Conservation (phyloP, 1,284 basidiomycete genomes). For the Naganishia liquefaciens region DNA sequence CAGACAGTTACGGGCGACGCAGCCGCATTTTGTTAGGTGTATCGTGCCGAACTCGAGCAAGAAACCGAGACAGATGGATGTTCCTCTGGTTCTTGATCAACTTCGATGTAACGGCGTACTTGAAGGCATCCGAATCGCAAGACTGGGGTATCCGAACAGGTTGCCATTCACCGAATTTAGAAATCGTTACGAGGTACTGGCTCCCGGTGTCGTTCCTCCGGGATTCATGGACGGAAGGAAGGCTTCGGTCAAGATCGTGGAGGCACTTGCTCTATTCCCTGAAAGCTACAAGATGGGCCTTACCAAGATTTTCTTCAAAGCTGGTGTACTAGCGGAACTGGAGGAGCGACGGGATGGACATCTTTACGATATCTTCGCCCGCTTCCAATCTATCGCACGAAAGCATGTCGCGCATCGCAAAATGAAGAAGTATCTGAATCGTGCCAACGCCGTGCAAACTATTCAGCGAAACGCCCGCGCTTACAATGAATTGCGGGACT, state of each 20-base stretch:
- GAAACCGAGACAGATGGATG: constrained; percentile 87
- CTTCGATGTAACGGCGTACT: constrained; percentile 98
- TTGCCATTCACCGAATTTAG: constrained; percentile 97
- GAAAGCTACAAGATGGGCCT: constrained; percentile 87
- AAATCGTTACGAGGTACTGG: constrained; percentile 93
- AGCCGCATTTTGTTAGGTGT: constrained; percentile 97
- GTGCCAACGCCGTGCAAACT: constrained; percentile 84
- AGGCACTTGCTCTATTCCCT: constrained; percentile 82
- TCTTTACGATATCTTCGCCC: constrained; percentile 85
- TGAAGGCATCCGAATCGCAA: constrained; percentile 97
- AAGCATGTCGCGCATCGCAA: constrained; percentile 85
- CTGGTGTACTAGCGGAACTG: constrained; percentile 94
- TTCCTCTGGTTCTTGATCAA: constrained; percentile 94
- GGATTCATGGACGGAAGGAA: constrained; percentile 98
- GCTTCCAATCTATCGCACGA: constrained; percentile 79
- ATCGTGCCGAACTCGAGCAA: constrained; percentile 95
- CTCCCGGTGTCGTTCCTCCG: constrained; percentile 84
- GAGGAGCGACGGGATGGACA: constrained; percentile 88
- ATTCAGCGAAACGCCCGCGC: constrained; percentile 93
- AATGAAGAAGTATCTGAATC: constrained; percentile 93
- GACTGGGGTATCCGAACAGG: constrained; percentile 95
- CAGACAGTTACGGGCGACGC: constrained; percentile 86
- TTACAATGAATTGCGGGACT: constrained; percentile 83
- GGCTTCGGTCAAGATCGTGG: constrained; percentile 90
- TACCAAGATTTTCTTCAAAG: constrained; percentile 99